Evolutionary conservation across 75 land plant species (phyloP), one percentile per base, ranked within the genome.

Genomic region (Gnetum montanum): DNA sequence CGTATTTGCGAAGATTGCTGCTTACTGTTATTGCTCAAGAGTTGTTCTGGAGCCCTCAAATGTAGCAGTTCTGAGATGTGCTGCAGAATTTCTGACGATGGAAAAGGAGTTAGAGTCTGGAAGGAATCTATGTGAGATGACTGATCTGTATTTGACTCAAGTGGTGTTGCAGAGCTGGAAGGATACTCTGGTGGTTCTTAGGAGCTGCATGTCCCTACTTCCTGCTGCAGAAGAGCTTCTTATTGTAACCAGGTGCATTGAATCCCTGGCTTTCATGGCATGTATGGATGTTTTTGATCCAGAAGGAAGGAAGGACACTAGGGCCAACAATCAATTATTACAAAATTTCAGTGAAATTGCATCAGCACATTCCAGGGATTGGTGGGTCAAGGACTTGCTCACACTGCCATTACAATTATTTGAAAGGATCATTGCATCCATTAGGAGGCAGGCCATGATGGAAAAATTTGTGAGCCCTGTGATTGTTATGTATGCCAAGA

Each of bases 221-320:
- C 96, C 96, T 8, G 57, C 58, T 70, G 59, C 88, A 10, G 96
- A 90, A 43, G 81, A 83, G 60, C 74, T 90, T 20, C 69, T 78
- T 3, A 77, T 90, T 4, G 88, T 77, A 27, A 80, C 93, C 60
- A 62, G 88, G 11, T 83, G 93, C 54, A 70, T 90, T 28, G 96
- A 90, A 54, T 68, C 93, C 15, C 67, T 90, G 2, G 92, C 96
- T 20, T 85, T 85, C 73, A 82, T 88, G 91, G 89, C 94, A 13
- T 88, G 86, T 56, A 85, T 82, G 91, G 94, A 88, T 53, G 73
- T 88, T 48, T 74, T 82, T 30, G 94, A 88, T 48, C 86, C 94
- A 1, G 86, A 77, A 54, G 63, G 70, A 43, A 49, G 71, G 36
- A 54, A 70, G 41, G n/a, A n/a, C n/a, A 71, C 71, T 8, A 41